These are phyloP conservation scores for Ampelomyces quisqualis DNA, from an alignment of 2,329 filamentous ascomycete species.

Conservation along the genomic window DNA sequence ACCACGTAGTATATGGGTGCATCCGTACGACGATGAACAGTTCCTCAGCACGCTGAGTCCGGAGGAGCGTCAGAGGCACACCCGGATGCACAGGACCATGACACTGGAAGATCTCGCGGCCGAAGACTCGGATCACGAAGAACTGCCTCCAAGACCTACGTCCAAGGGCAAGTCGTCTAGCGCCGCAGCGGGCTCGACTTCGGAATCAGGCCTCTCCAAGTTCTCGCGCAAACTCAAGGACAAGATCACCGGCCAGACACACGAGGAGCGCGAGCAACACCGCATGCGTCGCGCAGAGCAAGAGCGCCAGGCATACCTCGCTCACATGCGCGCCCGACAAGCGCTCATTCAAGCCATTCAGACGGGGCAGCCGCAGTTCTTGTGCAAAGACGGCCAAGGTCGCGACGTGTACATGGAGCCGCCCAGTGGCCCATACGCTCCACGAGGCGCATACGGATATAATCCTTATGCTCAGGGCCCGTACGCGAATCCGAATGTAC, in stretches of 20 bases:
- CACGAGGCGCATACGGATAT: slow-evolving; percentile 43
- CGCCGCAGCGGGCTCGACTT: slow-evolving; percentile 6
- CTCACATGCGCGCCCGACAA: slow-evolving; percentile 53
- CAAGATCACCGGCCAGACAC: slow-evolving; percentile 58
- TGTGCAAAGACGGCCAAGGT: slow-evolving; percentile 57
- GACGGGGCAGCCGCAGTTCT: slow-evolving; percentile 58
- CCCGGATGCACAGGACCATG: slow-evolving; percentile 39
- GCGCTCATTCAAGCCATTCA: slow-evolving; percentile 55
- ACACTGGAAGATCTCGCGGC: slow-evolving; percentile 52
- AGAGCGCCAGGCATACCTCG: slow-evolving; percentile 55
- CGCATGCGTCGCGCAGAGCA: slow-evolving; percentile 51
- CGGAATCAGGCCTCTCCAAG: slow-evolving; percentile 41
- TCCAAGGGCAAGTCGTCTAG: slow-evolving; percentile 7
- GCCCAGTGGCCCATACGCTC: slow-evolving; percentile 42
- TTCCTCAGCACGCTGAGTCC: slow-evolving; percentile 53
- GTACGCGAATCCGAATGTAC: slow-evolving; percentile 52
- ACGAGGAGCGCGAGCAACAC: slow-evolving; percentile 54
- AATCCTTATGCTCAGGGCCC: slow-evolving; percentile 50
- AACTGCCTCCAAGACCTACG: slow-evolving; percentile 17
- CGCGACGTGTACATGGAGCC: slow-evolving; percentile 61
- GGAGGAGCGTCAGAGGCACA: slow-evolving; percentile 53
- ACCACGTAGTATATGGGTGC: slow-evolving; percentile 61
- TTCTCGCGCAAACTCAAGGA: slow-evolving; percentile 62
- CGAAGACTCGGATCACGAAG: slow-evolving; percentile 37
- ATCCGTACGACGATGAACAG: slow-evolving; percentile 61